Base-by-base conservation (phyloP, 2,329 filamentous ascomycete genomes). In the Nemania diffusa region DNA sequence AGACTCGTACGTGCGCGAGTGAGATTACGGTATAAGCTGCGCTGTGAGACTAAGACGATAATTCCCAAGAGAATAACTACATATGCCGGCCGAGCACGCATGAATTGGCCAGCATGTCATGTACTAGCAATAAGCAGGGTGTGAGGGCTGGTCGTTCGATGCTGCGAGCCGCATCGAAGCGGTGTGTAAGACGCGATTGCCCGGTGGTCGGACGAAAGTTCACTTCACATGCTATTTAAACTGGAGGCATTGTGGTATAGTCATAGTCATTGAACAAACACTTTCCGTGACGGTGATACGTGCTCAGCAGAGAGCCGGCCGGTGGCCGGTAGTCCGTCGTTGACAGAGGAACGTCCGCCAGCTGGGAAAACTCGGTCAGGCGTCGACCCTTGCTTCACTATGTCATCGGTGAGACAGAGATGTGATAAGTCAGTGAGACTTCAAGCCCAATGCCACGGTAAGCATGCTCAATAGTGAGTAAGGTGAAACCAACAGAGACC, bases 331-430 rank as follows among this genome's bases (percentile, higher is more conserved):
- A 7, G 29, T 29, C 17, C 24, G 57, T 34, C 46, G 17, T 44
- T 50, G 26, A 37, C 5, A 11, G 29, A 40, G 52, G 17, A 40
- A 29, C 37, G 22, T 42, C 1, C 42, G 24, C n/a, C 24, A 44
- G 53, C 29, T 27, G 53, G 37, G 13, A 20, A 9, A 26, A 15
- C 20, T 26, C 44, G 20, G 29, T 29, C 11, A 34, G n/a, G 13
- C 26, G 32, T 11, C 37, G 20, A 64, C 26, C 57, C 48, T 37
- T 29, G 50, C 48, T 20, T 44, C 24, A 53, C 58, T 34, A 27
- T 26, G 26, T 27, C 37, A 42, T 34, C 48, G 5, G 48, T 53
- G 55, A 58, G 50, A 50, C 27, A 51, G 17, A 40, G 52, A 24
- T 11, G 13, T 26, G 52, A 56, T 22, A 37, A 37, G 34, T 59